phyloP scores from a whole-genome alignment of 1,139 yeast species.

The Hyphopichia burtonii region DNA sequence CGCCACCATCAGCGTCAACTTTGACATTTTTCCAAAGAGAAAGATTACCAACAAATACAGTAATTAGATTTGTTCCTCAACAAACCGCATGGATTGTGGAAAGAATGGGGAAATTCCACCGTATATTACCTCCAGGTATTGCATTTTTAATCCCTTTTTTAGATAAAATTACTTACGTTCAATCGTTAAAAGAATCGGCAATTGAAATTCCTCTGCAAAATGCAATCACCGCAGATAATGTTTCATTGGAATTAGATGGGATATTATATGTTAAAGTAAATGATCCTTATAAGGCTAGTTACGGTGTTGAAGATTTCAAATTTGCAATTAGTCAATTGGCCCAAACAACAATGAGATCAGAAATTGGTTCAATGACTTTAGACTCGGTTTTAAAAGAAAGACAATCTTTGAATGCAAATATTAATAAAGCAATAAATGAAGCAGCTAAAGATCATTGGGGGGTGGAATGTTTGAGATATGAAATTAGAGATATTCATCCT shows the following conservation, averaged over 20 bases:
- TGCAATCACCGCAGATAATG: slow-evolving; percentile 86
- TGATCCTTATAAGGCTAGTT: slow-evolving; percentile 83
- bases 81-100: slow-evolving; percentile 92
- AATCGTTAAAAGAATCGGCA: slow-evolving; percentile 78
- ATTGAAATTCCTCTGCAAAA: slow-evolving; percentile 81
- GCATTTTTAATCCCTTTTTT: slow-evolving; percentile 70
- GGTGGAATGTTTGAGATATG: slow-evolving; percentile 78
- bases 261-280: slow-evolving; percentile 73
- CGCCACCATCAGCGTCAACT: background rate
- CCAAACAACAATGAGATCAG: slow-evolving; percentile 88
- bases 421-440: slow-evolving; percentile 76
- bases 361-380: slow-evolving; percentile 77
- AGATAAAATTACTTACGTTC: slow-evolving; percentile 78
- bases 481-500: slow-evolving; percentile 85
- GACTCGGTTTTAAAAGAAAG: slow-evolving; percentile 79
- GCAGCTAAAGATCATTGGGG: slow-evolving; percentile 86
- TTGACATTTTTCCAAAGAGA: slow-evolving; percentile 67
- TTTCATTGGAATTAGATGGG: slow-evolving; percentile 82
- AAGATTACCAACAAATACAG: slow-evolving; percentile 69
- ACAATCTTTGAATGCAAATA: slow-evolving; percentile 67
- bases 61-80: slow-evolving; percentile 80
- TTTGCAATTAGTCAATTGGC: slow-evolving; percentile 85
- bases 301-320: slow-evolving; percentile 86
- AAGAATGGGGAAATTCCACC: slow-evolving; percentile 83
- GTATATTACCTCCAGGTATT: slow-evolving; percentile 75